These are phyloP conservation scores for Clavariopsis aquatica DNA, from an alignment of 495 filamentous ascomycete species.

Conservation along the genomic window DNA sequence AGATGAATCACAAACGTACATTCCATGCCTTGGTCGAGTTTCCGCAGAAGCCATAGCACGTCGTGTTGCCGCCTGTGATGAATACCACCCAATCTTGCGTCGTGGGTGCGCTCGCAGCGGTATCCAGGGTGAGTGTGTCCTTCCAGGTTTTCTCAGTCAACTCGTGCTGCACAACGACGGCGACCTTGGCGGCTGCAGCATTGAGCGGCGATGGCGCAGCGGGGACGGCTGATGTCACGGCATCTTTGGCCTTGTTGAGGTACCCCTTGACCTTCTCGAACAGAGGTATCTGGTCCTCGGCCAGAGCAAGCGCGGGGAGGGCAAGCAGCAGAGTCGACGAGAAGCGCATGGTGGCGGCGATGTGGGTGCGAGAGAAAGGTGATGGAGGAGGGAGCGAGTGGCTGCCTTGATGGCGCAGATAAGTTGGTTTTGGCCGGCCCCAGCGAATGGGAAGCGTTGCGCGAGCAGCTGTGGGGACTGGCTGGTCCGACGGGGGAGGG, in stretches of 20 bases:
- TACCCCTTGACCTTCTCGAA: slow-evolving; percentile 66
- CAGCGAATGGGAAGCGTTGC: not conserved
- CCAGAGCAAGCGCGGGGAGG: slow-evolving; percentile 69
- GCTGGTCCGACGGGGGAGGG: not conserved
- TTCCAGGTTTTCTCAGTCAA: slow-evolving; percentile 76
- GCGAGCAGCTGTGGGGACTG: slow-evolving; percentile 22
- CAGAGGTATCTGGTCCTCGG: slow-evolving; percentile 73
- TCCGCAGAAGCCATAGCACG: slow-evolving; percentile 70
- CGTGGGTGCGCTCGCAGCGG: slow-evolving; percentile 51
- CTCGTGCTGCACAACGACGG: slow-evolving; percentile 53
- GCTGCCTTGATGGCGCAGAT: slow-evolving; percentile 2
- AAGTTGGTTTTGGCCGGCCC: not conserved
- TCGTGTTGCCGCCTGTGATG: slow-evolving; percentile 82
- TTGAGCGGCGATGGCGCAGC: slow-evolving; percentile 51
- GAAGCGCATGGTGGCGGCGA: slow-evolving; percentile 67
- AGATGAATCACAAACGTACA: slow-evolving; percentile 45
- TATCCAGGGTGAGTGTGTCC: slow-evolving; percentile 62
- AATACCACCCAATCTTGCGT: slow-evolving; percentile 81
- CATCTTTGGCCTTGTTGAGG: slow-evolving; percentile 62
- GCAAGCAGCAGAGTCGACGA: slow-evolving; percentile 61
- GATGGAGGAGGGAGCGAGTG: slow-evolving; percentile 5
- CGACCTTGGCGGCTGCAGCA: slow-evolving; percentile 56
- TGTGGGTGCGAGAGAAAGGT: slow-evolving; percentile 20
- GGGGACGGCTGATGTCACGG: slow-evolving; percentile 54
- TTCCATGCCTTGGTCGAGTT: slow-evolving; percentile 59